phyloP scores from a whole-genome alignment of 345 rosid genomes.

The Atalantia buxifolia region DNA sequence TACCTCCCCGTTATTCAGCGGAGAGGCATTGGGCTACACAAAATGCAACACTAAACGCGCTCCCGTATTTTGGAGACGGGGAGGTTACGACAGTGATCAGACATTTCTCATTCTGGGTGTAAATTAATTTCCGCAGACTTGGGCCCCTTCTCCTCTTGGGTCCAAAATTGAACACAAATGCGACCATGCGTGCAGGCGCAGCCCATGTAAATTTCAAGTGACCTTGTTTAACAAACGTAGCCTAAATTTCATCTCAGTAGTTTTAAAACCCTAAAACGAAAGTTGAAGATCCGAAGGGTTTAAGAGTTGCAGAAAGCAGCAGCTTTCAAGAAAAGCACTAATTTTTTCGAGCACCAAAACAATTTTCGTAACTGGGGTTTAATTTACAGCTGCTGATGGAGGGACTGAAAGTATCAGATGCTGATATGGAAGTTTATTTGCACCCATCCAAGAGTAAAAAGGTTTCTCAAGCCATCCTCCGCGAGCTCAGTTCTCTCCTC shows the following conservation, averaged over 20 bases:
- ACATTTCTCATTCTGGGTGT: no score
- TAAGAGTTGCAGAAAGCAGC: not conserved
- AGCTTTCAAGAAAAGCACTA: not conserved
- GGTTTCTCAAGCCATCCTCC: slow-evolving; percentile 57
- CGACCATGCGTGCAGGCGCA: not conserved
- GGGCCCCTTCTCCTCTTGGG: not conserved
- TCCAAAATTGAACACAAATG: not conserved
- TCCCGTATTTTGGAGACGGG: no score
- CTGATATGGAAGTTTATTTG: slow-evolving; percentile 52
- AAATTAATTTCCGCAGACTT: no score
- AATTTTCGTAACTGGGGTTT: not conserved
- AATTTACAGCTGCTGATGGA: slow-evolving; percentile 38
- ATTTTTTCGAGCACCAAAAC: not conserved
- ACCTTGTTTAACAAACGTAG: no score
- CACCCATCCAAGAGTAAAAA: slow-evolving; percentile 65
- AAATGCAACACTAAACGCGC: no score
- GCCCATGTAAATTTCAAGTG: not conserved
- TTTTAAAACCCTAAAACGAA: slow-evolving; percentile 3
- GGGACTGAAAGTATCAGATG: slow-evolving; percentile 60
- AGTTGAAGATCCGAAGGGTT: not conserved
- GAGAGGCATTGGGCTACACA: no score
- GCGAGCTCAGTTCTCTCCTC: slow-evolving; percentile 72
- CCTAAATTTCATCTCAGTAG: not conserved
- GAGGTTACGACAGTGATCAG: no score
- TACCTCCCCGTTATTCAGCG: not conserved